Conservation (phyloP, 345 rosid genomes). For the Lagerstroemia speciosa region DNA sequence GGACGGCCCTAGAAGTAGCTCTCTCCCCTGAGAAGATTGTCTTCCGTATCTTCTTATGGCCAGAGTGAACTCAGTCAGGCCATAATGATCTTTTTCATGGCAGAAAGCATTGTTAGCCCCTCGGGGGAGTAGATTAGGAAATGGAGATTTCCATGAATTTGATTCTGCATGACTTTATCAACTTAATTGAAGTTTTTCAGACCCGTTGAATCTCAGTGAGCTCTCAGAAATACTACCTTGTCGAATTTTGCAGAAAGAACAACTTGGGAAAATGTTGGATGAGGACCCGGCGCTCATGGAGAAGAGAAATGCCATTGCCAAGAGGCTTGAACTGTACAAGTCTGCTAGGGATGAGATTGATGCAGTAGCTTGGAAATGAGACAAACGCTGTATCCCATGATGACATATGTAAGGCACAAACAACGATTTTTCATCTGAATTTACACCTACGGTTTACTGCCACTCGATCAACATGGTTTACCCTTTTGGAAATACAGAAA, state of each 20-base stretch:
- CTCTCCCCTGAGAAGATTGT: too few species aligned
- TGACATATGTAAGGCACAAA: not conserved
- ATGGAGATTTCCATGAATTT: too few species aligned
- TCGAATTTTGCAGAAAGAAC: constrained; percentile 55
- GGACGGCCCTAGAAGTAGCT: not conserved
- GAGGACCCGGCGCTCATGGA: constrained; percentile 98
- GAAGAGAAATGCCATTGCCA: constrained; percentile 54
- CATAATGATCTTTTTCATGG: not conserved
- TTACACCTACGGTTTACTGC: not conserved
- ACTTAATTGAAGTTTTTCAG: too few species aligned
- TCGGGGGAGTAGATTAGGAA: not conserved
- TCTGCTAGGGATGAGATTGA: constrained; percentile 96
- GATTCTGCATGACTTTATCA: too few species aligned
- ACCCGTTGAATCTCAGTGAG: not conserved
- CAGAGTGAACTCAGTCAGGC: too few species aligned
- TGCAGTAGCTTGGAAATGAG: constrained; percentile 86
- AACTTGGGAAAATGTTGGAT: constrained; percentile 83
- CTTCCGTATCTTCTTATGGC: too few species aligned
- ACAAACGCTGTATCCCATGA: not conserved
- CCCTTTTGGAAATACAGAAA: not conserved
- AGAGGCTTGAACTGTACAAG: constrained; percentile 89
- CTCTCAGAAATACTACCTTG: not conserved
- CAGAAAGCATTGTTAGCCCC: too few species aligned
- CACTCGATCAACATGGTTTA: not conserved
- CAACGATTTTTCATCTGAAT: constrained; percentile 2